Base-by-base conservation (phyloP, 148 eudicot species). In the Talinum fruticosum region DNA sequence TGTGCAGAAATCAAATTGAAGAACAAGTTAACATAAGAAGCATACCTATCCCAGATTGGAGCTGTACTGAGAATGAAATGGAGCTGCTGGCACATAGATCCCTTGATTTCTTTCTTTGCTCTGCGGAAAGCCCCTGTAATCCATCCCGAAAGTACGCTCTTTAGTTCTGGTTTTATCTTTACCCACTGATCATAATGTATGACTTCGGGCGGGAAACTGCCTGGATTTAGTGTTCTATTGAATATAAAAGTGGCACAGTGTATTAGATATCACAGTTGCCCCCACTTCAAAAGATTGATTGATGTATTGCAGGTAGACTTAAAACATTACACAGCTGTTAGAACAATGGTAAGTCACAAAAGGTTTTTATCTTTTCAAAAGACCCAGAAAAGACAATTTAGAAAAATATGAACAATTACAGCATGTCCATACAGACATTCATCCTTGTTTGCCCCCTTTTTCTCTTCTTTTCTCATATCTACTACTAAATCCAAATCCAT, bases 11-110 rank as follows among this genome's bases (percentile, higher is more conserved):
- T 33, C 75, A 29, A 38, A 59, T 15, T 49, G 4, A 8, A 45
- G 47, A 66, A 37, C 61, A 35, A 23, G 44, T 33, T 38, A 62
- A 65, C 26, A 65, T 15, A 51, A 38, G 68, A 73, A 78, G 82
- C 88, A 75, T 78, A 91, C 99, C 94, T 91, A 81, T 95, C 99
- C 94, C 90, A 95, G 78, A 88, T 83, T 33, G 97, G 99, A 73
- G 96, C 90, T 13, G 99, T 91, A 81, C 91, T 82, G 44, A 95
- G 89, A 68, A 83, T 82, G 78, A 87, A 87, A 79, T 83, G 86
- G 68, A 93, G 94, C 77, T 90, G 90, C 82, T 91, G 91, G 72
- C 76, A 79, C 14, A 86, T 69, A 36, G 96, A 86, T 65, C 90
- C 94, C 86, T 89, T 92, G 82, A 87, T 79, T 72, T 95, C 93